A percentile compares a stretch with the other conserved stretches of the same genome.
Evolutionary conservation across 108 stramenopile species (phyloP).

Genomic region (Skeletonema tropicum): DNA sequence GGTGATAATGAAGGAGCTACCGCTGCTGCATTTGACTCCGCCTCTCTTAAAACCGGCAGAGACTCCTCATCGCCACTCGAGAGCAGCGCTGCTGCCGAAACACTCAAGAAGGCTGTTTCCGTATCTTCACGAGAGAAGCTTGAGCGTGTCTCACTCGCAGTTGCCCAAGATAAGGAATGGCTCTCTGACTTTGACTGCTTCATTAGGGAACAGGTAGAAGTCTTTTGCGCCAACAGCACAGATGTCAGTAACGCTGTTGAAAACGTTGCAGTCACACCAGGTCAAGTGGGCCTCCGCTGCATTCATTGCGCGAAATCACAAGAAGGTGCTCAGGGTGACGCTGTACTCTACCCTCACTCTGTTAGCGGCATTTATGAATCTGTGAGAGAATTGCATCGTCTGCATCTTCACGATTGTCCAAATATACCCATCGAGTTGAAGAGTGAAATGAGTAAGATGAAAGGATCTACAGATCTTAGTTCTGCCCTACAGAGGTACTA

Average conservation of each 20-base stretch:
- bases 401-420: constrained; percentile 78
- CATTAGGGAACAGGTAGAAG: constrained; percentile 75
- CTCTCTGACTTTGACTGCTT: constrained; percentile 81
- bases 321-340: constrained; percentile 46
- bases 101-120: constrained; percentile 9
- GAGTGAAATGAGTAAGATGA: constrained; percentile 47
- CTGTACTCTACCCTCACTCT: constrained; percentile 75
- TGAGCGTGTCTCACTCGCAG: constrained; percentile 65
- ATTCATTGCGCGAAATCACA: constrained; percentile 66
- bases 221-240: constrained; percentile 68
- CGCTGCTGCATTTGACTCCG: neutral
- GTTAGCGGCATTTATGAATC: constrained; percentile 81
- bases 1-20: constrained; percentile 39
- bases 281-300: constrained; percentile 85
- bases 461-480: constrained; percentile 68
- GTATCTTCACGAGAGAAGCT: neutral
- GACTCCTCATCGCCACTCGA: neutral
- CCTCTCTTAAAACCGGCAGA: neutral
- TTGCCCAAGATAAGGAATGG: constrained; percentile 86
- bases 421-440: constrained; percentile 55
- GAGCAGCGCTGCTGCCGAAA: neutral
- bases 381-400: constrained; percentile 77
- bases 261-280: constrained; percentile 65
- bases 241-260: constrained; percentile 62
- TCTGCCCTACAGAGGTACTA: constrained; percentile 83